Percentiles rank a stretch among this genome's conserved stretches.
Evolutionary conservation across 176 grass and related monocot species (phyloP).

Genomic region (Oryza coarctata): DNA sequence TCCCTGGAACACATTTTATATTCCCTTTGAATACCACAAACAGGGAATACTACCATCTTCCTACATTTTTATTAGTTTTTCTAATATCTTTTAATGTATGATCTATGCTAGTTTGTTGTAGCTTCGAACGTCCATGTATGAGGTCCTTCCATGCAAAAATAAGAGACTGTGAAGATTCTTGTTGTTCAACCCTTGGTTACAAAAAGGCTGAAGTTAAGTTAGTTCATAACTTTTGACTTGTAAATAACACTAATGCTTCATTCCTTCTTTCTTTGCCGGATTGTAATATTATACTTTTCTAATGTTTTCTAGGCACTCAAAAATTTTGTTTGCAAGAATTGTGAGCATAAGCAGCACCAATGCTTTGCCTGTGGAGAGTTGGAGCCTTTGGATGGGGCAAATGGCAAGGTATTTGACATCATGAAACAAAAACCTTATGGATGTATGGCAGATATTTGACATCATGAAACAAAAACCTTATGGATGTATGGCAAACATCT

Average conservation of each 20-base stretch:
- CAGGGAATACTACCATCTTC: background rate
- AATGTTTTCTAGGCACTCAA: slow-evolving; percentile 52
- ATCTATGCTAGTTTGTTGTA: slow-evolving; percentile 34
- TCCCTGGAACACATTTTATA: background rate
- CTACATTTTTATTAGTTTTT: background rate
- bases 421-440: too few species aligned
- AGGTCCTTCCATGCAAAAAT: slow-evolving; percentile 78
- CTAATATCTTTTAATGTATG: background rate
- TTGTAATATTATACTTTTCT: background rate
- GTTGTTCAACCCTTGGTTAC: slow-evolving; percentile 60
- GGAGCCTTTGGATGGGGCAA: too few species aligned
- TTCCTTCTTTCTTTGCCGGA: background rate
- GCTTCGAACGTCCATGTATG: slow-evolving; percentile 77
- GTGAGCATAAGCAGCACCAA: too few species aligned
- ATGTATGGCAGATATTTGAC: too few species aligned
- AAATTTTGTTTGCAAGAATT: too few species aligned
- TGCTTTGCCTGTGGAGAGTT: too few species aligned
- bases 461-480: too few species aligned
- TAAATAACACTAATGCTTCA: slow-evolving; percentile 22
- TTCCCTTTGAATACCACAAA: background rate
- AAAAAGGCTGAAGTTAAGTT: slow-evolving; percentile 55
- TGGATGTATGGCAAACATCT: background rate
- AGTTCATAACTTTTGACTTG: slow-evolving; percentile 7
- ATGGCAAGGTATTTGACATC: too few species aligned
- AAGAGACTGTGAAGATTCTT: slow-evolving; percentile 59